Evolutionary conservation across 2,329 filamentous ascomycete genomes (phyloP).

Genomic region (Epichloe aotearoae): DNA sequence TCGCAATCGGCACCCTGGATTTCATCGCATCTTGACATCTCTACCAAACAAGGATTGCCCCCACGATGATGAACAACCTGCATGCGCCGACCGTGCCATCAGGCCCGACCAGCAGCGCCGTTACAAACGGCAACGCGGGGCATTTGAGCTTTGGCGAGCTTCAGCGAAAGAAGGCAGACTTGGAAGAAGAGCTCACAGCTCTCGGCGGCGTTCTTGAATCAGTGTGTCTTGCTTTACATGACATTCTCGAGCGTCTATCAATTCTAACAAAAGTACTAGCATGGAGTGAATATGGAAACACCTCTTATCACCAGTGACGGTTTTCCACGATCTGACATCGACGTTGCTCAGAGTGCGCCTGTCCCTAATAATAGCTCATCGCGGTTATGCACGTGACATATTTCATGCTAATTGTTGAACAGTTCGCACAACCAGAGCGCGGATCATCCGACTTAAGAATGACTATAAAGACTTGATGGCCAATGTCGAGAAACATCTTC

Average conservation of each 20-base stretch:
- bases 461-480: constrained; percentile 87
- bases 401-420: constrained; percentile 7
- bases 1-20: background rate
- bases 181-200: constrained; percentile 79
- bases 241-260: background rate
- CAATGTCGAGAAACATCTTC: constrained; percentile 71
- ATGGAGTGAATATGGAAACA: constrained; percentile 87
- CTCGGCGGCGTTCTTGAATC: constrained; percentile 79
- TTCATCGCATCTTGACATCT: background rate
- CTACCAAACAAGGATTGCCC: background rate
- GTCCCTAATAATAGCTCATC: constrained; percentile 9
- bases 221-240: constrained; percentile 34
- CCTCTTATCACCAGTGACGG: constrained; percentile 77
- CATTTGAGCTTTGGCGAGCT: constrained; percentile 65
- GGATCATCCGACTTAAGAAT: constrained; percentile 80
- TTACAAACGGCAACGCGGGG: constrained; percentile 46
- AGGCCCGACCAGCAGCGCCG: constrained; percentile 54
- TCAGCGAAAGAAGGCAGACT: constrained; percentile 67
- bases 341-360: constrained; percentile 87
- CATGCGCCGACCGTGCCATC: constrained; percentile 52
- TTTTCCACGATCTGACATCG: constrained; percentile 84
- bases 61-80: constrained; percentile 41
- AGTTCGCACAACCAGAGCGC: constrained; percentile 87
- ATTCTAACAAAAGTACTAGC: constrained; percentile 37
- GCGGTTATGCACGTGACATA: background rate